phyloP scores from a whole-genome alignment of 1,284 basidiomycete species.

The Marasmius fiardii region DNA sequence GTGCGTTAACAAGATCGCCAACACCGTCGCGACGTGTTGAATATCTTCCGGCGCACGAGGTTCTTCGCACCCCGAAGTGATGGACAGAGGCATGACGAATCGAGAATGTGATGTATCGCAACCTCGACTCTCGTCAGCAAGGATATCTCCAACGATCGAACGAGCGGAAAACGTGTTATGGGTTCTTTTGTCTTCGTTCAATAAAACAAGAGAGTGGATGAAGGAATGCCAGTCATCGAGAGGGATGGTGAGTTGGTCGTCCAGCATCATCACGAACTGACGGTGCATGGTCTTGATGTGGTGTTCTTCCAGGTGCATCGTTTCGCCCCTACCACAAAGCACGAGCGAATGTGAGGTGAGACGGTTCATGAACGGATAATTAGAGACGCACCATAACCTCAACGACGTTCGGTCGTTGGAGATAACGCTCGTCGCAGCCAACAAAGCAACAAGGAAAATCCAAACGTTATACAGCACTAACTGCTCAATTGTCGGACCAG shows the following conservation, averaged over 20 bases:
- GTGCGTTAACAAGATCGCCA: neutral
- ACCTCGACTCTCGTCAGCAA: neutral
- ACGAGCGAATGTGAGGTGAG: neutral
- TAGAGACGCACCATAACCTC: neutral
- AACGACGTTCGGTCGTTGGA: neutral
- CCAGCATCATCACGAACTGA: neutral
- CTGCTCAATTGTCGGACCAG: neutral
- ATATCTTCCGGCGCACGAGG: neutral
- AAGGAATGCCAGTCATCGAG: neutral
- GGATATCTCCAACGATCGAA: neutral
- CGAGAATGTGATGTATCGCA: too few relatives aligned
- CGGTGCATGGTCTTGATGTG: neutral
- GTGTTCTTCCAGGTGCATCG: neutral
- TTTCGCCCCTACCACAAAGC: neutral
- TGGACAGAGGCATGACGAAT: neutral
- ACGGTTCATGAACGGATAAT: too few relatives aligned
- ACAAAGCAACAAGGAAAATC: constrained; percentile 1
- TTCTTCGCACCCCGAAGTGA: neutral
- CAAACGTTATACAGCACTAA: neutral
- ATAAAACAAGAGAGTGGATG: neutral
- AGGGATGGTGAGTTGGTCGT: neutral
- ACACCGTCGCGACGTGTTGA: neutral
- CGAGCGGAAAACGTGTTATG: neutral
- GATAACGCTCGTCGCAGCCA: neutral
- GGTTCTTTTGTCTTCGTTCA: neutral